Percentiles rank a stretch among this genome's conserved stretches.
These are phyloP conservation scores for Pinus taeda DNA, from an alignment of 75 land plant species.

Conservation along the genomic window DNA sequence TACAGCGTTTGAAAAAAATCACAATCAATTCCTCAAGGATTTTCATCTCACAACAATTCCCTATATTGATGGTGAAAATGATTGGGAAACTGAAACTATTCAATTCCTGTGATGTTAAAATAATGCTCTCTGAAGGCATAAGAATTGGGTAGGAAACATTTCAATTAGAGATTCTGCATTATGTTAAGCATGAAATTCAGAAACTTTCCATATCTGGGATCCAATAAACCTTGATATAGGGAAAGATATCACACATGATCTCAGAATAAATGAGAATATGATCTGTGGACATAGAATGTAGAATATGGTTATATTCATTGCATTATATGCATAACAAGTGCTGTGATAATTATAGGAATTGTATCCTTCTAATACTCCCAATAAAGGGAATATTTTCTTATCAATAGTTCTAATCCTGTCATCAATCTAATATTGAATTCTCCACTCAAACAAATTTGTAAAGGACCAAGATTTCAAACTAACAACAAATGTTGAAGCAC, in stretches of 20 bases:
- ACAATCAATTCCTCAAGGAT: background rate
- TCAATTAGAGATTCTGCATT: background rate
- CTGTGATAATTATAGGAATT: no score
- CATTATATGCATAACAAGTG: no score
- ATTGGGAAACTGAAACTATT: background rate
- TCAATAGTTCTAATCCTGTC: no score
- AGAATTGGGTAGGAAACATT: background rate
- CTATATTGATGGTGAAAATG: background rate
- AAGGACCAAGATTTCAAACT: no score
- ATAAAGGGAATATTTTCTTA: no score
- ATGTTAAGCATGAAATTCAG: constrained; percentile 2
- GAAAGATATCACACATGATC: background rate
- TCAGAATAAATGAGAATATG: background rate
- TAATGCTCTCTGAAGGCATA: background rate
- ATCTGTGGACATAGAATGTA: background rate
- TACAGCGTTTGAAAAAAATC: background rate
- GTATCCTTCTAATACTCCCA: no score
- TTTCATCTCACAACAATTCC: background rate
- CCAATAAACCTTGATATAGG: no score
- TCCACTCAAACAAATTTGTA: no score
- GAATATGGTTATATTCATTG: no score
- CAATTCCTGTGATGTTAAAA: background rate
- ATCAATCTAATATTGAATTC: no score
- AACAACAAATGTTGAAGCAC: no score
- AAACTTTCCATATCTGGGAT: background rate